Evolutionary conservation across 1,139 yeast genomes (phyloP), one percentile per base, ranked within the genome.

Genomic region (Nadsonia starkeyi-henricii): DNA sequence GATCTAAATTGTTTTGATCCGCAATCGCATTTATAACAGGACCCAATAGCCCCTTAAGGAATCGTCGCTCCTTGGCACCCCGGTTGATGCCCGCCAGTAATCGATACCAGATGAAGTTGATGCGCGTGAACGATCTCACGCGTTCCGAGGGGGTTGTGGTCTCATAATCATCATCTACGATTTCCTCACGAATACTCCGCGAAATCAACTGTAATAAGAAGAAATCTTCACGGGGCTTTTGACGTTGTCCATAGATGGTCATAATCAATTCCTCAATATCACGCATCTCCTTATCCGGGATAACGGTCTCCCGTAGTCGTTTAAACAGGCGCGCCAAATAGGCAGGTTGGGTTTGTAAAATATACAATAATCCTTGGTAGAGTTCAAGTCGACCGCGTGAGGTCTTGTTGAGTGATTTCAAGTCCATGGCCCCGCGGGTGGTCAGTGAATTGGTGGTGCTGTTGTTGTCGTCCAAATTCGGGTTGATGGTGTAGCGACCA

Each of bases 331-430:
- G 68, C 1, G 80, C 73, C 59, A 91, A 73, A 60, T 91, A 91
- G 1, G 64, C 64, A 0, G 96, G 88, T 58, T 85, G 86, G 0
- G 95, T 85, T 61, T 93, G 98, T 42, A 93, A 65, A 44, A 89
- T 68, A 58, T 82, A 91, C 57, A 91, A 81, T 50, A 91, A 62
- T 8, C 85, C 81, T 57, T 84, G 96, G 62, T 83, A 85, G 1
- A 78, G 62, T 52, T 79, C 85, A 21, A 78, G 65, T 4, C 72
- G 60, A 20, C 65, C 60, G 18, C 73, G 59, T 8, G 72, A 64
- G 1, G 68, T 49, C 55, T 69, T 70, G 54, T 66, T 69, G 28
- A 70, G 60, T 1, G 70, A 65, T 51, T 64, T 66, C 45, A 69
- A 57, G 50, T 70, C 71, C 54, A 68, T 65, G 43, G 62, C 57